phyloP scores from a whole-genome alignment of 2,329 filamentous ascomycete genomes.

The Aspergillus glaucus region DNA sequence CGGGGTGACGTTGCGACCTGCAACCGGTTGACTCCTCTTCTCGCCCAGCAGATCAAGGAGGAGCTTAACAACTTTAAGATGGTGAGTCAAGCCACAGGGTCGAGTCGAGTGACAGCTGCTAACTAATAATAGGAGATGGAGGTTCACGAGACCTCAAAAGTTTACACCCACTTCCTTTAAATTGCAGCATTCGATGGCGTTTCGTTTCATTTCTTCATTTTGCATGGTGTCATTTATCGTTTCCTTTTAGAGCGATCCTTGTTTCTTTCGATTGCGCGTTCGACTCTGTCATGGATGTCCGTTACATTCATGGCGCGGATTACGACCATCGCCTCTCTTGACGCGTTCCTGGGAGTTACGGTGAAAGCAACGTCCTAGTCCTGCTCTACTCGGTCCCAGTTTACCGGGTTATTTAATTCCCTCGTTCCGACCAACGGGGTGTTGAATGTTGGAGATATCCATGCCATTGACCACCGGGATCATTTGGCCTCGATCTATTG shows the following conservation, averaged over 20 bases:
- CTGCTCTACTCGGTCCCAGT: conserved; percentile 7
- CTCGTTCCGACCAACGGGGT: conserved; percentile 7
- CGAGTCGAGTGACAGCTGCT: neutral
- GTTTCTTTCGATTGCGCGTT: conserved; percentile 15
- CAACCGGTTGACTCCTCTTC: conserved; percentile 92
- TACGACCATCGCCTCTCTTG: conserved; percentile 6
- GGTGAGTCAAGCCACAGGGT: conserved; percentile 51
- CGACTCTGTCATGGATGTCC: neutral
- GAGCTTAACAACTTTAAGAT: conserved; percentile 99
- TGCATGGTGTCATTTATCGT: conserved; percentile 8
- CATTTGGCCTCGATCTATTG: conserved; percentile 17
- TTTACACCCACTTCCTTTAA: conserved; percentile 99
- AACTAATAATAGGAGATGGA: conserved; percentile 80
- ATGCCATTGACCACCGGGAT: conserved; percentile 4
- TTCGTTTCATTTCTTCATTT: conserved; percentile 12
- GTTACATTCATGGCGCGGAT: conserved; percentile 1
- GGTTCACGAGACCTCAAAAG: conserved; percentile 96
- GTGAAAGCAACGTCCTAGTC: conserved; percentile 10
- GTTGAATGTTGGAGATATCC: conserved; percentile 9
- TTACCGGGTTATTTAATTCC: conserved; percentile 4
- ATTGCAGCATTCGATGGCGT: conserved; percentile 23
- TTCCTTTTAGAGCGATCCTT: conserved; percentile 14
- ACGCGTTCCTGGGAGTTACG: conserved; percentile 15
- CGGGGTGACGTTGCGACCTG: conserved; percentile 94
- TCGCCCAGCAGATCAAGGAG: conserved; percentile 98